Evolutionary conservation across 2,329 filamentous ascomycete genomes (phyloP), one percentile per base, ranked within the genome.

Genomic region (Aspergillus hortae): DNA sequence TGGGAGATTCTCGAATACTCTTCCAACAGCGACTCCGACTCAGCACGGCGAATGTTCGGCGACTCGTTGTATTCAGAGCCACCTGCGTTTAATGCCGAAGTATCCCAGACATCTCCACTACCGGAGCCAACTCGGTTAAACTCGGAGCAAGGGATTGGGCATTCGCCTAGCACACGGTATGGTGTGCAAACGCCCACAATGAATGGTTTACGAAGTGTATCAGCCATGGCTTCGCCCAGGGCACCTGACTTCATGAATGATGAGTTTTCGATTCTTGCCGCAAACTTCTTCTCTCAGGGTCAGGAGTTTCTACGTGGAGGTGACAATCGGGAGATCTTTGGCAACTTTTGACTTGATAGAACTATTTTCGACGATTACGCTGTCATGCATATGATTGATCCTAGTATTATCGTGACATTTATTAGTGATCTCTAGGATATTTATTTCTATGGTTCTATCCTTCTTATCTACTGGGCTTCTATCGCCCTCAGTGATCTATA

Each of bases 1-100:
- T 78, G 76, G 71, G 75, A 77, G 52, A 75, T 78, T 10, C 65
- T 78, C 1, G 76, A 78, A 58, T 77, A 76, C 48, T 72, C 74
- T 1, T 74, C 72, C 7, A 72, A 71, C 10, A 70, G 67, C 45
- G 74, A 75, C 38, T 60, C 65, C 2, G 61, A 66, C 33, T 69
- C 67, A 6, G 66, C 67, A 3, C 63, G 65, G 12, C 61, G 65
- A 19, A 67, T 77, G n/a, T 77, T 78, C 48, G 75, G 74, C 2
- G 54, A 70, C 30, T 72, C 72, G 0, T 56, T 77, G 3, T 70
- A 68, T 41, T 61, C 61, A 1, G 65, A 64, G 46, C 54, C 64
- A 35, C 46, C 62, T 25, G 50, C 60, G 30, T 46, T 58, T 19
- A 53, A 64, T n/a, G 56, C 62, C 7, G 74, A 76, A 55, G 71